Percentiles rank a stretch among this genome's conserved stretches.
Conservation (phyloP, 129 eudicot genomes). For the Saposhnikovia divaricata region DNA sequence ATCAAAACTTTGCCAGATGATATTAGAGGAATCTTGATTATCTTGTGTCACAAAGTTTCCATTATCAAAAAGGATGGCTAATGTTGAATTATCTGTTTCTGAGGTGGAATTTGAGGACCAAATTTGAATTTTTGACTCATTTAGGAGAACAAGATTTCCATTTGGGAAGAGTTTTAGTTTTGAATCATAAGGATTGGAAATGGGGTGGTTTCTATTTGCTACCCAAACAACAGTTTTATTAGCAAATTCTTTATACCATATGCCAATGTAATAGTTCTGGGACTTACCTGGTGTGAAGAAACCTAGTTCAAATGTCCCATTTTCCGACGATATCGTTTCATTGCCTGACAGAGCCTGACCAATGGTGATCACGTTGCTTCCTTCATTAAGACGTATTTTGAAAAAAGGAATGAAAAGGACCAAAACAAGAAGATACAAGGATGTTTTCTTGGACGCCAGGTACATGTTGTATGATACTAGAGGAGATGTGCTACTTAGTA, state of each 20-base stretch:
- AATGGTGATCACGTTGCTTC: not conserved
- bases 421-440: conserved; percentile 2
- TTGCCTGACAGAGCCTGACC: conserved; percentile 12
- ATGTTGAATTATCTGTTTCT: not conserved
- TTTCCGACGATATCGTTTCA: conserved; percentile 12
- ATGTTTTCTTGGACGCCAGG: not conserved
- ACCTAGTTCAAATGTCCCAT: conserved; percentile 28
- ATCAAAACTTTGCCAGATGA: conserved; percentile 32
- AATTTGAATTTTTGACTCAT: conserved; percentile 9
- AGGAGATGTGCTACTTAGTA: not conserved
- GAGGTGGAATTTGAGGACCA: conserved; percentile 16
- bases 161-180: conserved; percentile 14
- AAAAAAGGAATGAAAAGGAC: not conserved
- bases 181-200: conserved; percentile 13
- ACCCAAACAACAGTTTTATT: conserved; percentile 32
- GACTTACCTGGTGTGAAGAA: conserved; percentile 30
- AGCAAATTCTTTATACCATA: conserved; percentile 25
- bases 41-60: conserved; percentile 27
- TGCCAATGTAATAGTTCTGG: conserved; percentile 22
- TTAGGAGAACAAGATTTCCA: conserved; percentile 21
- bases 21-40: not conserved
- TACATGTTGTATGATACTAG: not conserved
- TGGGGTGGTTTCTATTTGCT: conserved; percentile 27
- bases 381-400: not conserved
- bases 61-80: conserved; percentile 20